These are phyloP conservation scores for Colletotrichum falcatum DNA, from an alignment of 2,329 filamentous ascomycete genomes.

Conservation along the genomic window DNA sequence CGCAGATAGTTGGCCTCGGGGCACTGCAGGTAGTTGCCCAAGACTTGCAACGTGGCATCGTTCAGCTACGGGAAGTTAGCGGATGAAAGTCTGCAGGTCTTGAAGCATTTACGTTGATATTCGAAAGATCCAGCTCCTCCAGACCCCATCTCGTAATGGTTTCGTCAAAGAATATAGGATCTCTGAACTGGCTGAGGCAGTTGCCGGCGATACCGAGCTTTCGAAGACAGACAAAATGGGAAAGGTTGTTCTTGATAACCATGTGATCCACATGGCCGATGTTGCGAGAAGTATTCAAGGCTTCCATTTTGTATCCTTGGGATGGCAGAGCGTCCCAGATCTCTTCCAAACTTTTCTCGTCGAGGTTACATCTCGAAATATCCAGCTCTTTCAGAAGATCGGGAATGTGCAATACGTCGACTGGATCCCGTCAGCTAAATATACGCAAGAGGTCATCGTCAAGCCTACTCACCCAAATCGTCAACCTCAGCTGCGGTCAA, in stretches of 20 bases:
- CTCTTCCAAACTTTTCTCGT: slow-evolving; percentile 60
- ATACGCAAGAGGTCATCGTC: neutral
- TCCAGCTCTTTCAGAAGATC: slow-evolving; percentile 59
- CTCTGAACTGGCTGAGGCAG: slow-evolving; percentile 59
- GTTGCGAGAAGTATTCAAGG: slow-evolving; percentile 66
- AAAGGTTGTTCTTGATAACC: slow-evolving; percentile 58
- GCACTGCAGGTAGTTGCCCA: slow-evolving; percentile 60
- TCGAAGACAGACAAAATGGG: slow-evolving; percentile 57
- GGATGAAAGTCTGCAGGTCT: slow-evolving; percentile 30
- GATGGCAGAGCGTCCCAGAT: slow-evolving; percentile 62
- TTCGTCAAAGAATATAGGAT: slow-evolving; percentile 60
- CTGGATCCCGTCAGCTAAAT: slow-evolving; percentile 36
- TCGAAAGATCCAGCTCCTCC: slow-evolving; percentile 66
- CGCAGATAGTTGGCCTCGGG: slow-evolving; percentile 56
- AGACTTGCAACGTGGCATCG: slow-evolving; percentile 58
- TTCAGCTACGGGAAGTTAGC: slow-evolving; percentile 55
- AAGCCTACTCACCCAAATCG: slow-evolving; percentile 57
- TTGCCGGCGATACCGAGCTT: slow-evolving; percentile 64
- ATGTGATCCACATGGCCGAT: slow-evolving; percentile 62
- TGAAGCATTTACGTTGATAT: slow-evolving; percentile 59
- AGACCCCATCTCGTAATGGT: slow-evolving; percentile 59
- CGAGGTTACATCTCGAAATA: slow-evolving; percentile 63
- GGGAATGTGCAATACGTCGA: slow-evolving; percentile 47
- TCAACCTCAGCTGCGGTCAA: slow-evolving; percentile 61
- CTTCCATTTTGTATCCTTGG: slow-evolving; percentile 59